A percentile compares a stretch with the other conserved stretches of the same genome.
Conservation (phyloP, 768 basidiomycete species). For the Dioszegia hungarica region DNA sequence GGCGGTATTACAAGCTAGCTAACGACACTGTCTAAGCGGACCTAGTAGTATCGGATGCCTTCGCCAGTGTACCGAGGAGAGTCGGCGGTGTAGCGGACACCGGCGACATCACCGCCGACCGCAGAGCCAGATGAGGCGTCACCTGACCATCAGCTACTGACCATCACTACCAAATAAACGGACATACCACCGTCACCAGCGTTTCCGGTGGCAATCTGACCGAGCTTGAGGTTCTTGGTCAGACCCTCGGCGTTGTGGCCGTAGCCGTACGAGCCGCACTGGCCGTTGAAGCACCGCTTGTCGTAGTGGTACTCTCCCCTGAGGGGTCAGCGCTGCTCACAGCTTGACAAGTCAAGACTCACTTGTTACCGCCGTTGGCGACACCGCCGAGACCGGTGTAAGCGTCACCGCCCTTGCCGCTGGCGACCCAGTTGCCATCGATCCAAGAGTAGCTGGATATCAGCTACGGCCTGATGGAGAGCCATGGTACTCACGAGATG, state of each 20-base stretch:
- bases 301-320: conserved; percentile 16
- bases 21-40: not conserved
- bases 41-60: conserved; percentile 2
- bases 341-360: conserved; percentile 2
- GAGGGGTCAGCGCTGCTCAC: not conserved
- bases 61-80: not conserved
- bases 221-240: conserved; percentile 15
- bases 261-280: conserved; percentile 7
- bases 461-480: not conserved
- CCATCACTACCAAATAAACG: too few species aligned
- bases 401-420: conserved; percentile 27
- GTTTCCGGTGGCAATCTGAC: conserved; percentile 23
- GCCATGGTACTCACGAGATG: not conserved
- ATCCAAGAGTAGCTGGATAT: conserved; percentile 3
- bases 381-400: conserved; percentile 40
- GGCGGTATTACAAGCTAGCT: not conserved
- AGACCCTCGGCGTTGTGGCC: conserved; percentile 10
- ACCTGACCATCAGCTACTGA: conserved; percentile 5
- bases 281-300: conserved; percentile 2
- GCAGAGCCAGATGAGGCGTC: conserved; percentile 27
- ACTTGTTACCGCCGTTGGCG: conserved; percentile 35
- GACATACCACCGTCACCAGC: conserved; percentile 35
- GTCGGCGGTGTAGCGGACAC: not conserved
- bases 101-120: conserved; percentile 20
- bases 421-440: conserved; percentile 6